Conservation (phyloP, 202 grass and related monocot species). For the Saccharum hybrid region DNA sequence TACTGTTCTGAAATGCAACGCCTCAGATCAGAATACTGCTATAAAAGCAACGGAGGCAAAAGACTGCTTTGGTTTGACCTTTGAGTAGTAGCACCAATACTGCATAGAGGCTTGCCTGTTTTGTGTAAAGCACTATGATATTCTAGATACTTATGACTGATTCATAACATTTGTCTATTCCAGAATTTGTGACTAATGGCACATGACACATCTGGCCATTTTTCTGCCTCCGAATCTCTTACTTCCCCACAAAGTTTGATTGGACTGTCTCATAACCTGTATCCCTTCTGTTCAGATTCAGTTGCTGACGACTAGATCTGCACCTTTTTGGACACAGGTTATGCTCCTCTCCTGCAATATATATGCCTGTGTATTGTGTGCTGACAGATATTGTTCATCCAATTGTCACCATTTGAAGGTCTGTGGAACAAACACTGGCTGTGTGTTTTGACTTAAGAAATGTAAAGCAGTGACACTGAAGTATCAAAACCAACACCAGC, state of each 20-base stretch:
- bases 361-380: background rate
- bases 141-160: background rate
- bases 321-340: background rate
- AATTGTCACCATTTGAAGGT: background rate
- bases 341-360: background rate
- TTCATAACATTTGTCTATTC: background rate
- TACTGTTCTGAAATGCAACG: no score
- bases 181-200: background rate
- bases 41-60: background rate
- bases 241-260: background rate
- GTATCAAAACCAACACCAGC: background rate
- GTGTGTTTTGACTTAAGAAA: background rate
- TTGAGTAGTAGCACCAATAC: background rate
- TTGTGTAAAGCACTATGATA: background rate
- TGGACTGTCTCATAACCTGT: constrained; percentile 1
- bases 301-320: background rate
- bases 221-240: background rate
- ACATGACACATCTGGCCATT: background rate
- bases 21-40: background rate
- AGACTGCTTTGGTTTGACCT: background rate
- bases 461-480: background rate
- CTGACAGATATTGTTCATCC: background rate
- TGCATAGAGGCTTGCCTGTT: background rate
- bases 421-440: background rate
- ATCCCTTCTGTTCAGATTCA: constrained; percentile 5